phyloP scores from a whole-genome alignment of 495 filamentous ascomycete genomes.

The Acidomyces sp. region DNA sequence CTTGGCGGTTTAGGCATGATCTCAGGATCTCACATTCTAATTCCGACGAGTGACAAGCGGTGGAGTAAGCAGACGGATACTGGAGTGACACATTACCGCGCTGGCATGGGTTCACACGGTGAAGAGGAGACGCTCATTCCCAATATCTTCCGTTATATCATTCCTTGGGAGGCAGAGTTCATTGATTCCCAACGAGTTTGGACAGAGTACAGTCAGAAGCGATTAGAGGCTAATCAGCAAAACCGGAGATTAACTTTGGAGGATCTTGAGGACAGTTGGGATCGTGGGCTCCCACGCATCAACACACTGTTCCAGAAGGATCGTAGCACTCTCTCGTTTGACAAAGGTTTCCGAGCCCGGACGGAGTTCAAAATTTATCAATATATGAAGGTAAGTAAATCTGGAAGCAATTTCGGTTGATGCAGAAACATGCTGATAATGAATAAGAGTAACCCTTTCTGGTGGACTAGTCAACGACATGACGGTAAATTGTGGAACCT shows the following conservation, averaged over 20 bases:
- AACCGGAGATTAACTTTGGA: conserved; percentile 90
- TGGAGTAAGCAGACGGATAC: conserved; percentile 98
- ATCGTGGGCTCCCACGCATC: conserved; percentile 93
- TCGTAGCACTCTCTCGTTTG: conserved; percentile 90
- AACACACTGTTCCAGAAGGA: conserved; percentile 99
- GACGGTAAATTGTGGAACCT: conserved; percentile 98
- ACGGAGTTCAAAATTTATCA: conserved; percentile 98
- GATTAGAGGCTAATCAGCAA: conserved; percentile 92
- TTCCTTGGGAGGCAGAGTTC: conserved; percentile 98
- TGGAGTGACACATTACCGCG: conserved; percentile 92
- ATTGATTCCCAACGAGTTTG: conserved; percentile 97
- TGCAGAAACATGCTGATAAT: not conserved
- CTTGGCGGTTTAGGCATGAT: conserved; percentile 98
- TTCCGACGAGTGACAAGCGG: conserved; percentile 93
- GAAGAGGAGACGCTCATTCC: conserved; percentile 97
- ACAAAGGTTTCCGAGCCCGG: conserved; percentile 93
- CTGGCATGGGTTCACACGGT: conserved; percentile 76
- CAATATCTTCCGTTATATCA: conserved; percentile 99
- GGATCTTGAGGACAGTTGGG: conserved; percentile 98
- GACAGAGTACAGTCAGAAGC: conserved; percentile 98
- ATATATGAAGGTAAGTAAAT: conserved; percentile 70
- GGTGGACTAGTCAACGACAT: conserved; percentile 85
- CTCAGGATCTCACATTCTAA: conserved; percentile 94
- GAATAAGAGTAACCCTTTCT: conserved; percentile 7
- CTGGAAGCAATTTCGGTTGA: not conserved